Base-by-base conservation (phyloP, 805 yeast genomes). In the Starmera pachycereana region DNA sequence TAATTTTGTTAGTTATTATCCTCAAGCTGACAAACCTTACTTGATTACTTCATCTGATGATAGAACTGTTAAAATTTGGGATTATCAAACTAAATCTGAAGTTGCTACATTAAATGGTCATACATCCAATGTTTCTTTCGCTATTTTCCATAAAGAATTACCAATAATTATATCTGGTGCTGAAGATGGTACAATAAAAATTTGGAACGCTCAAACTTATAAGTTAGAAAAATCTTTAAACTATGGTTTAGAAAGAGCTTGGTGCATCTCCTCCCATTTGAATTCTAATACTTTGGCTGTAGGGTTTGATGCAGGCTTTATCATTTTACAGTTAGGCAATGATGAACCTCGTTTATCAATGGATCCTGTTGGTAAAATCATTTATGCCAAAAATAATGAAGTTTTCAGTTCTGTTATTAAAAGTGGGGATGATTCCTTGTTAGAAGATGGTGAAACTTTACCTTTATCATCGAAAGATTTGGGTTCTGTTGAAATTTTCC, bases 11-110 rank as follows among this genome's bases (percentile, higher is more conserved):
- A 97, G 90, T 61, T 92, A 90, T 63, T 92, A 92, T 60, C 98
- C 97, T 27, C 88, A 86, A 50, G 83, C 95, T 43, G 99, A 92
- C 66, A 92, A 92, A 65, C 99, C 99, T 37, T 92, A 92, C 59
- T 68, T 92, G 50, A 80, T 89, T 48, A 89, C 97, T 2, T 69
- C 95, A 5, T 82, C 95, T 14, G 97, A 89, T 65, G 97, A 90
- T 63, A 74, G 79, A 48, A 80, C 96, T 2, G 78, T 88, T 48
- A 84, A 84, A 54, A 71, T 89, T 38, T 90, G 96, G 96, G 97
- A 89, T 63, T 92, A 92, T 57, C 99, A 92, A 71, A 87, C 97
- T 34, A 92, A 92, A 67, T 78, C 95, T 7, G 81, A 92, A 58
- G 95, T 92, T 37, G 96, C 97, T 10, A 82, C 95, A 25, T 70